Evolutionary conservation across 139 green algal species (phyloP), one percentile per base, ranked within the genome.

Genomic region (Volvox reticuliferus): DNA sequence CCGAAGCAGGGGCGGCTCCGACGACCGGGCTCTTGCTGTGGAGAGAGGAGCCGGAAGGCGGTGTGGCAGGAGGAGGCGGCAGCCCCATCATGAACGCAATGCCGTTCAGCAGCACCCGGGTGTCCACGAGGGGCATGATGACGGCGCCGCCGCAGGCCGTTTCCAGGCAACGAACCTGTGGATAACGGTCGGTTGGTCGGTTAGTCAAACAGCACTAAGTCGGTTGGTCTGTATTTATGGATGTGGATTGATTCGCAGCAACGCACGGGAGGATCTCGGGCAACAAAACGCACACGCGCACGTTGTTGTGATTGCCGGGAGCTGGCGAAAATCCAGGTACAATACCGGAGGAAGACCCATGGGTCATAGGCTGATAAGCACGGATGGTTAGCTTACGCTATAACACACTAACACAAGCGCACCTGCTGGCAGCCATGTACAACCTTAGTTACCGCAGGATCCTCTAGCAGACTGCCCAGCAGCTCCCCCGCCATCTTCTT

Each of bases 381-480:
- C 44, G 44, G 9, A 9, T 55, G 44, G 9, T 9, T 14, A 55
- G 44, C 44, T 55, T 55, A 55, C 44, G 9, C 44, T 55, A 9
- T 55, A 14, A 14, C 44, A 55, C 44, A 55, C 5, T 9, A 55
- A 9, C 44, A 9, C 44, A 55, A 55, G 9, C 44, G 44, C 79
- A 32, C 81, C 81, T 87, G 81, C 62, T 62, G 61, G 32, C 62
- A 77, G 19, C 82, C 82, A 28, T 89, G 85, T 30, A 89, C 85
- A 67, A 89, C 85, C 85, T 89, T 89, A 67, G 37, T 55, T 30
- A 89, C 85, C 0, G 2, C 37, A 22, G 26, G 28, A 30, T 71
- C 69, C 37, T 71, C 85, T 1, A 30, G 44, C 85, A 89, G 44
- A 19, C 69, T 44, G 36, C 14, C 18, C 36, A 82, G 37, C 36